phyloP scores from a whole-genome alignment of 2,329 filamentous ascomycete genomes.

The Cercospora berteroae region DNA sequence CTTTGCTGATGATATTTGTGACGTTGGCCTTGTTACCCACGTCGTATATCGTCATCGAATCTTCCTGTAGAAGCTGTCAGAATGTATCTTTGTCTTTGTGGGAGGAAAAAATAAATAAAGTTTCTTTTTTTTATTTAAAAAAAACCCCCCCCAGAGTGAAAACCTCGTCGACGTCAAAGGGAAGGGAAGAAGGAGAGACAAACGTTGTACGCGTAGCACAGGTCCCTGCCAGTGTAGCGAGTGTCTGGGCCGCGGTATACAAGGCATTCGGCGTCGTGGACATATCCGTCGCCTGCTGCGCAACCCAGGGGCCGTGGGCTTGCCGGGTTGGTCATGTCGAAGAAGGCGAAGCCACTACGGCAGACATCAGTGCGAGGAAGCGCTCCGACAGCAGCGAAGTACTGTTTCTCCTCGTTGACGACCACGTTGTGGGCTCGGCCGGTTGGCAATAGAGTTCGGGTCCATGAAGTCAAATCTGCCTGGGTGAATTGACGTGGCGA shows the following conservation, averaged over 20 bases:
- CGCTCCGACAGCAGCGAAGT: constrained; percentile 13
- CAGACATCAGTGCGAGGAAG: constrained; percentile 9
- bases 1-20: constrained; percentile 47
- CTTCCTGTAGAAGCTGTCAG: constrained; percentile 32
- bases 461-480: constrained; percentile 6
- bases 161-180: background rate
- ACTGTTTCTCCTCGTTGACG: constrained; percentile 46
- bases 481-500: constrained; percentile 42
- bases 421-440: constrained; percentile 50
- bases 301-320: background rate
- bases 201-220: constrained; percentile 52
- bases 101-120: too few relatives aligned
- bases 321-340: constrained; percentile 4
- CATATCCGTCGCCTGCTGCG: constrained; percentile 46
- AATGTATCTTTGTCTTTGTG: background rate
- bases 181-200: background rate
- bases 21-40: constrained; percentile 41
- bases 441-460: background rate
- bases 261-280: constrained; percentile 56
- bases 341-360: constrained; percentile 1
- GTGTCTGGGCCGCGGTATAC: constrained; percentile 50
- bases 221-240: constrained; percentile 47
- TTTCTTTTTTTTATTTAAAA: background rate
- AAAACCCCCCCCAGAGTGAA: too few relatives aligned
- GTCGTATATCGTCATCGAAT: constrained; percentile 46